These are phyloP conservation scores for Eutrema heterophyllum DNA, from an alignment of 345 rosid genomes.

Conservation along the genomic window DNA sequence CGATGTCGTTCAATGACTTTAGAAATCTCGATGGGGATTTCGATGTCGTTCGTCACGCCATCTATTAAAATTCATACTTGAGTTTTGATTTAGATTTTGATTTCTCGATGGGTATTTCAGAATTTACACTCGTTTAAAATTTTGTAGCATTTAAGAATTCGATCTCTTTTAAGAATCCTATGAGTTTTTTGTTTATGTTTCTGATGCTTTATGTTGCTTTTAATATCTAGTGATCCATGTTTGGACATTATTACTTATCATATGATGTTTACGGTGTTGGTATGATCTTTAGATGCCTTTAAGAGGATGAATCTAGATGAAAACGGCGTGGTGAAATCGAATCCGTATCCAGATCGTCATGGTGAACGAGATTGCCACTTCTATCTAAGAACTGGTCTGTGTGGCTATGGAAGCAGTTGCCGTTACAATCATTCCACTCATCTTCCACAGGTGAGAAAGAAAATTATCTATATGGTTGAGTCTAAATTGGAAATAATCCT, in stretches of 20 bases:
- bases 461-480: no score
- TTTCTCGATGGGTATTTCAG: no score
- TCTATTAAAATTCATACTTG: no score
- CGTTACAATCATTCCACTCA: constrained; percentile 64
- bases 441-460: constrained; percentile 35
- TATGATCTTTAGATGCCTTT: constrained; percentile 42
- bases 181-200: neutral
- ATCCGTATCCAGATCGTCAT: constrained; percentile 68
- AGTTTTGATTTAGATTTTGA: no score
- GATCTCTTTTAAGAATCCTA: no score
- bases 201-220: neutral
- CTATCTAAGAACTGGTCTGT: constrained; percentile 59
- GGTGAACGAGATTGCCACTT: constrained; percentile 67
- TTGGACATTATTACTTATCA: neutral
- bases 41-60: no score
- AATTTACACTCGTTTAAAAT: neutral
- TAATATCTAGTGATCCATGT: neutral
- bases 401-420: constrained; percentile 70
- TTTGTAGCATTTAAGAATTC: neutral
- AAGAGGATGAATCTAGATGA: constrained; percentile 52
- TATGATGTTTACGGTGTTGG: neutral
- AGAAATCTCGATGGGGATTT: no score
- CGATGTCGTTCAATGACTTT: no score
- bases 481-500: no score
- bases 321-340: constrained; percentile 26